A percentile compares a stretch with the other conserved stretches of the same genome.
These are phyloP conservation scores for Penicillium rolfsii DNA, from an alignment of 2,329 filamentous ascomycete species.

Conservation along the genomic window DNA sequence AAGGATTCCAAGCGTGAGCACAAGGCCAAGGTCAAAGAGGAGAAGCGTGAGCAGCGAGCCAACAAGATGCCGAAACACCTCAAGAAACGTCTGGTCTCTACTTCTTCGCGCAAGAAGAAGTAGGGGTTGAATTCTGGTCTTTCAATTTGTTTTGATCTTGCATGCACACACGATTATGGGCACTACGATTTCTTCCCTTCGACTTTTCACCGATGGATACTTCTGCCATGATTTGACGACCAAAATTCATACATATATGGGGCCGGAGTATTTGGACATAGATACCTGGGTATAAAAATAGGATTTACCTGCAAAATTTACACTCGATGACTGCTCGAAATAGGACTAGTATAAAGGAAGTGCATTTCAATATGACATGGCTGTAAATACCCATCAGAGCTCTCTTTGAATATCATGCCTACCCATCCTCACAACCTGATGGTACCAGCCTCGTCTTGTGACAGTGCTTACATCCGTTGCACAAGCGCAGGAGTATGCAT, in stretches of 20 bases:
- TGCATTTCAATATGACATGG: not conserved
- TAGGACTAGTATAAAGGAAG: not conserved
- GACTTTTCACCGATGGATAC: slow-evolving; percentile 14
- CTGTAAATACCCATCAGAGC: slow-evolving; percentile 42
- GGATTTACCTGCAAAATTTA: slow-evolving; percentile 6
- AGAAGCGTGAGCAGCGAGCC: slow-evolving; percentile 89
- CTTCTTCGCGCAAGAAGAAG: slow-evolving; percentile 42
- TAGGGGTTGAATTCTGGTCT: slow-evolving; percentile 25
- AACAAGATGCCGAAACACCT: slow-evolving; percentile 95
- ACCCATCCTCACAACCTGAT: slow-evolving; percentile 12
- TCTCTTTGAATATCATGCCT: slow-evolving; percentile 47
- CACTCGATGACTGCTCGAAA: not conserved
- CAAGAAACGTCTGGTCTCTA: slow-evolving; percentile 67
- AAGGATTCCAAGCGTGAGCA: slow-evolving; percentile 89
- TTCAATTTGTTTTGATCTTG: slow-evolving; percentile 5
- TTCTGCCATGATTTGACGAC: slow-evolving; percentile 37
- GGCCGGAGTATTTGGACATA: slow-evolving; percentile 34
- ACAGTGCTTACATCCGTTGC: slow-evolving; percentile 37
- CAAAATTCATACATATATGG: slow-evolving; percentile 33
- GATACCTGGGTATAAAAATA: slow-evolving; percentile 31
- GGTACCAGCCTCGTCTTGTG: slow-evolving; percentile 3
- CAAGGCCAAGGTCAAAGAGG: slow-evolving; percentile 90
- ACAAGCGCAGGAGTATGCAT: slow-evolving; percentile 39
- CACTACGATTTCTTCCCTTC: slow-evolving; percentile 18
- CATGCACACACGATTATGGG: slow-evolving; percentile 20